Evolutionary conservation across 495 filamentous ascomycete species (phyloP).

Genomic region (Sordaria brevicollis): DNA sequence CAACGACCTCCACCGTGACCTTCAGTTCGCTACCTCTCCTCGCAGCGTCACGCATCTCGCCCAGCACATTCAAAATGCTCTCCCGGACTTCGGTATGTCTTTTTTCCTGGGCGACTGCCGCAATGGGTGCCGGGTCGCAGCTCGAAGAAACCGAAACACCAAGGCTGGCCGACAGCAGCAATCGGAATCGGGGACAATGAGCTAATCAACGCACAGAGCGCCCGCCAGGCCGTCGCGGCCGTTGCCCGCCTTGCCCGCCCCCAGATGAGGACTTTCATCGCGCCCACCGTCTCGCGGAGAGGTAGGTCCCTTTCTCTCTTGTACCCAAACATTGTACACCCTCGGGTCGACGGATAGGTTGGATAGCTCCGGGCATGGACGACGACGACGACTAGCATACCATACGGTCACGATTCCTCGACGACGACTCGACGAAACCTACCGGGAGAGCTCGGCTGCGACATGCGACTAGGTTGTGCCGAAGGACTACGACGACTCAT

Average conservation of each 20-base stretch:
- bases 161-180: neutral
- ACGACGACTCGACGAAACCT: neutral
- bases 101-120: neutral
- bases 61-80: constrained; percentile 43
- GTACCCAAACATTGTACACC: neutral
- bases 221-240: constrained; percentile 60
- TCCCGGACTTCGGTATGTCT: constrained; percentile 55
- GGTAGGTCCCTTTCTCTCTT: constrained; percentile 39
- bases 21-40: neutral
- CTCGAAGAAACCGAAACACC: neutral
- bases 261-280: constrained; percentile 73
- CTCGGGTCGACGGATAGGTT: neutral
- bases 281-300: constrained; percentile 60
- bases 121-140: neutral
- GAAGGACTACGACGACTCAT: neutral
- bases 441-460: neutral
- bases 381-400: neutral
- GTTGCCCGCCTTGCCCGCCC: constrained; percentile 62
- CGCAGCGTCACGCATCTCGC: constrained; percentile 11
- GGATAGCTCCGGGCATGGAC: neutral
- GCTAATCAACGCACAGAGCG: constrained; percentile 34
- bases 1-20: constrained; percentile 22
- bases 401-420: neutral
- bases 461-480: neutral
- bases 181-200: neutral